phyloP scores from a whole-genome alignment of 2,329 filamentous ascomycete genomes.

The Bipolaris victoriae region DNA sequence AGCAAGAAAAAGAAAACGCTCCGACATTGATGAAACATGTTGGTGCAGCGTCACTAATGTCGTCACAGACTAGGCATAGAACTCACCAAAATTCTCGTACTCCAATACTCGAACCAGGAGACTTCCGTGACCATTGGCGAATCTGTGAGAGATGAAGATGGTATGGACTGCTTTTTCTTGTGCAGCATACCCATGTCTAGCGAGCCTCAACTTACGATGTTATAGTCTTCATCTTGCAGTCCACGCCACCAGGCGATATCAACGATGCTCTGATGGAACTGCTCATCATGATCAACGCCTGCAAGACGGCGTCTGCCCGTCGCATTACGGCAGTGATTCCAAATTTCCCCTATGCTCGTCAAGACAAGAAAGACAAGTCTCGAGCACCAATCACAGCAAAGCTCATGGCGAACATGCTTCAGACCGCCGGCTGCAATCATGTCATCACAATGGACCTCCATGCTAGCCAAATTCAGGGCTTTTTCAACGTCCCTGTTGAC shows the following conservation, averaged over 20 bases:
- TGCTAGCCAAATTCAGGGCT: constrained; percentile 91
- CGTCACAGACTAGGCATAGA: constrained; percentile 71
- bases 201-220: constrained; percentile 29
- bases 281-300: constrained; percentile 97
- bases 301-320: constrained; percentile 81
- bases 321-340: constrained; percentile 95
- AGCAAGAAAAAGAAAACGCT: background rate
- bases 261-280: constrained; percentile 99
- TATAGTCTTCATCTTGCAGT: constrained; percentile 91
- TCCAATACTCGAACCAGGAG: constrained; percentile 87
- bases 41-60: constrained; percentile 24
- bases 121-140: constrained; percentile 93
- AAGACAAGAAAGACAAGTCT: constrained; percentile 97
- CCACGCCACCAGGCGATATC: constrained; percentile 92
- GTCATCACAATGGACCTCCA: constrained; percentile 97
- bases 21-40: background rate
- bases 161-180: constrained; percentile 52
- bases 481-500: constrained; percentile 84
- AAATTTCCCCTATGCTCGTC: constrained; percentile 94
- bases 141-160: constrained; percentile 94
- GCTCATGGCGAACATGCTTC: constrained; percentile 96
- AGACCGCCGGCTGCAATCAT: constrained; percentile 90
- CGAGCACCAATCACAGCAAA: constrained; percentile 96
- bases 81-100: constrained; percentile 77
- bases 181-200: background rate